phyloP scores from a whole-genome alignment of 2,329 filamentous ascomycete genomes.

The Monilinia fructicola region DNA sequence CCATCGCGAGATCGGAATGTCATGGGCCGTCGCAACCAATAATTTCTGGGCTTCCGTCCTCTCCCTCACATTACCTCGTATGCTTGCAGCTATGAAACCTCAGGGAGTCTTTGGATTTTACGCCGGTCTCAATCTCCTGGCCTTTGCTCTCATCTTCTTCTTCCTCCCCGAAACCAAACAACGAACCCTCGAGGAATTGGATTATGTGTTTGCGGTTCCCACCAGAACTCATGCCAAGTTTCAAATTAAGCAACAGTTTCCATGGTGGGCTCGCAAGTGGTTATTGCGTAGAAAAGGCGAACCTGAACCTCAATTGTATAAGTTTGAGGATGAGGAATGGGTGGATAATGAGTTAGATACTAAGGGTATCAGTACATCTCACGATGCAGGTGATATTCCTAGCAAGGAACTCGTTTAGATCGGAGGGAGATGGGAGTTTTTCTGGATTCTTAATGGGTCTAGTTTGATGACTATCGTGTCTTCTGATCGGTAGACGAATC shows the following conservation, averaged over 20 bases:
- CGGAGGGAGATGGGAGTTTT: neutral
- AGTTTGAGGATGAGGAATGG: slow-evolving; percentile 23
- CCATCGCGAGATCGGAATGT: slow-evolving; percentile 64
- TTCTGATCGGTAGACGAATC: neutral
- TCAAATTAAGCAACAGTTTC: slow-evolving; percentile 36
- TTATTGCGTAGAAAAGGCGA: slow-evolving; percentile 40
- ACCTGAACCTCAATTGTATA: slow-evolving; percentile 14
- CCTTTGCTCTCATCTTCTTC: slow-evolving; percentile 56
- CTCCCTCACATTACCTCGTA: slow-evolving; percentile 50
- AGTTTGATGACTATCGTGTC: too few species aligned
- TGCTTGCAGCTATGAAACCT: slow-evolving; percentile 29
- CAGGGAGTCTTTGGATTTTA: slow-evolving; percentile 54
- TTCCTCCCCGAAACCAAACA: slow-evolving; percentile 60
- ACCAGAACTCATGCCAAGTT: slow-evolving; percentile 38
- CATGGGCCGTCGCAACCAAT: slow-evolving; percentile 60
- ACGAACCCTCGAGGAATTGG: slow-evolving; percentile 40
- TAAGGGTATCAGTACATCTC: slow-evolving; percentile 11
- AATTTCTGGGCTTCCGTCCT: slow-evolving; percentile 61
- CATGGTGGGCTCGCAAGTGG: slow-evolving; percentile 31
- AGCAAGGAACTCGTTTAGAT: slow-evolving; percentile 14
- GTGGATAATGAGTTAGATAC: slow-evolving; percentile 8
- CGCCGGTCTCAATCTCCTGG: slow-evolving; percentile 55
- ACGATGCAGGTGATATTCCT: neutral
- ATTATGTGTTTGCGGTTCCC: slow-evolving; percentile 49
- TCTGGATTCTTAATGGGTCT: neutral